A percentile compares a stretch with the other conserved stretches of the same genome.
Conservation (phyloP, 2,329 filamentous ascomycete genomes). For the Falciphora oryzae region DNA sequence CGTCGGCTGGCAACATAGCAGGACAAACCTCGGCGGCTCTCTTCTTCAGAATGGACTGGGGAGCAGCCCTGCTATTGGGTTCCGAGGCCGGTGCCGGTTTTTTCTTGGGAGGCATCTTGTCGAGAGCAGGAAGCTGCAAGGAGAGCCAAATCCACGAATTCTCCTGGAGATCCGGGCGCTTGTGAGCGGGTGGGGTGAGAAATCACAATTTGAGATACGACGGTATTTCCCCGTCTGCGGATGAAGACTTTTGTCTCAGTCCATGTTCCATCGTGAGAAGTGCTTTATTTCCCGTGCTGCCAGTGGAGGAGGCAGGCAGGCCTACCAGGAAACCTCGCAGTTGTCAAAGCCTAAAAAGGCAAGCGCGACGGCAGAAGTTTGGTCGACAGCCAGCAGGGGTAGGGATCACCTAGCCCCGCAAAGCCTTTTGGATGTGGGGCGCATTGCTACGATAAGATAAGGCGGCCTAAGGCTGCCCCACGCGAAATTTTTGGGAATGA, state of each 20-base stretch:
- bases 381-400: no score
- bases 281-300: not conserved
- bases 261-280: not conserved
- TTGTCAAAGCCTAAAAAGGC: not conserved
- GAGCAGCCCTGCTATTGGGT: not conserved
- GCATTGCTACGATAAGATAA: constrained; percentile 3
- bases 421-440: no score
- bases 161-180: no score
- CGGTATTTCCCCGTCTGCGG: no score
- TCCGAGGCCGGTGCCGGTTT: not conserved
- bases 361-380: not conserved
- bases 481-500: not conserved
- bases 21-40: not conserved
- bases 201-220: no score
- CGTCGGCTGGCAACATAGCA: not conserved
- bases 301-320: not conserved
- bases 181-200: no score
- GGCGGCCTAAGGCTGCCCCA: not conserved
- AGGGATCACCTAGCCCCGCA: no score
- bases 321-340: no score
- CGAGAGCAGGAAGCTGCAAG: not conserved
- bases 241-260: no score
- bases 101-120: not conserved
- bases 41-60: not conserved
- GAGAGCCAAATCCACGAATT: not conserved